These are phyloP conservation scores for Salix udensis DNA, from an alignment of 345 rosid species.

Conservation along the genomic window DNA sequence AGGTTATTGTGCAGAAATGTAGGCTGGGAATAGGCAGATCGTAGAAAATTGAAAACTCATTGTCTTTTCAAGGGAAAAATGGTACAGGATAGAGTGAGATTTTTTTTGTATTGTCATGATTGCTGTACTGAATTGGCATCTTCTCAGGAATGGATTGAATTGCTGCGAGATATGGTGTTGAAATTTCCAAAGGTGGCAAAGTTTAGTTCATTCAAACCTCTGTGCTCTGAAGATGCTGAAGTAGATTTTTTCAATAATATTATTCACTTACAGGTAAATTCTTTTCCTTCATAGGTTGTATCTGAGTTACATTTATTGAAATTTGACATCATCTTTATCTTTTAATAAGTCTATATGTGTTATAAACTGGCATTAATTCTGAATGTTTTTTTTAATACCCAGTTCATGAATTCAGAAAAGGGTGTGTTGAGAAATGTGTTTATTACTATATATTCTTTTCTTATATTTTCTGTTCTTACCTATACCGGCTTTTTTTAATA, in stretches of 20 bases:
- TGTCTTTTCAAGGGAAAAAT: background rate
- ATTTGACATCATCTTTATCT: background rate
- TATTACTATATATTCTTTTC: no score
- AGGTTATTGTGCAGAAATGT: background rate
- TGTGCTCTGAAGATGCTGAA: constrained; percentile 81
- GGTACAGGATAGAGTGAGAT: background rate
- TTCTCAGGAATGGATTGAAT: constrained; percentile 82
- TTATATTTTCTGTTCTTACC: background rate
- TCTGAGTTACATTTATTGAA: background rate
- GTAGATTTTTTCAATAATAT: constrained; percentile 78
- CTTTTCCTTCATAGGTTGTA: constrained; percentile 1
- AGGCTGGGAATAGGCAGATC: background rate
- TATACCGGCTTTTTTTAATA: background rate
- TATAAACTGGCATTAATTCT: no score
- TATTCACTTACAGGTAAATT: constrained; percentile 67
- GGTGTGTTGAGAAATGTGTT: no score
- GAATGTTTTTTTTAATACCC: no score
- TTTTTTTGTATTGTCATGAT: constrained; percentile 2
- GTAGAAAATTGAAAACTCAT: background rate
- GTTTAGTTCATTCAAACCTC: constrained; percentile 51
- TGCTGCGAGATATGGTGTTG: constrained; percentile 69
- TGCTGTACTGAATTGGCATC: constrained; percentile 14
- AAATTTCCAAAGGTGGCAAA: constrained; percentile 66
- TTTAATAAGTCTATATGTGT: background rate
- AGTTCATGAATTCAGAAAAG: no score